Percentiles rank a stretch among this genome's conserved stretches.
phyloP scores from a whole-genome alignment of 139 green algal species.

The Chlamydomonas eustigma region DNA sequence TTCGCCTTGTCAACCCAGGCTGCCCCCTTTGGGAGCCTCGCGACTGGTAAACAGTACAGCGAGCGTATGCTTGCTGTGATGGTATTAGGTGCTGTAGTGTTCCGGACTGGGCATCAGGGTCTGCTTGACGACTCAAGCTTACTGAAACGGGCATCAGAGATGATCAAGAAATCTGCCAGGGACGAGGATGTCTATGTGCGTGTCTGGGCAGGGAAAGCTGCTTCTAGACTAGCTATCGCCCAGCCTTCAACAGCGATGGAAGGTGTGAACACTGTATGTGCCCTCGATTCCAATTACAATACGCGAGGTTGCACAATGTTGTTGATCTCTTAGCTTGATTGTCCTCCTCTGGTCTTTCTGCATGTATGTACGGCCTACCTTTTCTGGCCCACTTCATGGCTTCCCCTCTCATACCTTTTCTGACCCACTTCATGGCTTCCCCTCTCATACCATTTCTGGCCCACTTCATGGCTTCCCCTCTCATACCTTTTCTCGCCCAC shows the following conservation, averaged over 20 bases:
- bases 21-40: neutral
- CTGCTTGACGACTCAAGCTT: constrained; percentile 18
- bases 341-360: too few species aligned
- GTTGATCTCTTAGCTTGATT: too few species aligned
- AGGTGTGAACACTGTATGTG: too few species aligned
- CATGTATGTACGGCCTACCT: too few species aligned
- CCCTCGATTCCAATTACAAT: too few species aligned
- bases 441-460: too few species aligned
- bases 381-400: too few species aligned
- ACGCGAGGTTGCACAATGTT: too few species aligned
- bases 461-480: too few species aligned
- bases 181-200: constrained; percentile 49
- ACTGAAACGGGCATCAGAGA: constrained; percentile 28
- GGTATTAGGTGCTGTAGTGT: neutral
- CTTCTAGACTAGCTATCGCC: constrained; percentile 32
- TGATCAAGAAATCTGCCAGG: constrained; percentile 15
- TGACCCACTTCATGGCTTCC: too few species aligned
- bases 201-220: constrained; percentile 49
- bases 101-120: neutral
- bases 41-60: neutral
- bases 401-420: too few species aligned
- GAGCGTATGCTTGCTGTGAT: constrained; percentile 5
- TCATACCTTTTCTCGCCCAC: too few species aligned
- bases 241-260: constrained; percentile 11
- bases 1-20: neutral